Conservation (phyloP, 2,329 filamentous ascomycete genomes). For the Beauveria sp. region DNA sequence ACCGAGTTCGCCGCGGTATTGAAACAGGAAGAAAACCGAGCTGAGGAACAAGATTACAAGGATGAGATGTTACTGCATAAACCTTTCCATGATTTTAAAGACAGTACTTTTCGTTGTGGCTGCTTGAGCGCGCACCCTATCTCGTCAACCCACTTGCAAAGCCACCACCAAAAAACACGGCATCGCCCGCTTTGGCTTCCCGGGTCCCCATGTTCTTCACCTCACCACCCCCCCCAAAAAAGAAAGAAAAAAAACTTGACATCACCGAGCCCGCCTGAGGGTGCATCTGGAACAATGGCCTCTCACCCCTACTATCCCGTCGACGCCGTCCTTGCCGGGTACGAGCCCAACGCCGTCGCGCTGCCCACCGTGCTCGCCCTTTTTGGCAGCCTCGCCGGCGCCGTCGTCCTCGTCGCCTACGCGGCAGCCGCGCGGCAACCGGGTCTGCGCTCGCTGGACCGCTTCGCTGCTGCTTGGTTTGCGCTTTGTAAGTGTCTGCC, state of each 20-base stretch:
- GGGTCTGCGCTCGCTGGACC: conserved; percentile 23
- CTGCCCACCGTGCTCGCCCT: conserved; percentile 27
- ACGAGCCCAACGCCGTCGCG: conserved; percentile 31
- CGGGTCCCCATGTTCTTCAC: not conserved
- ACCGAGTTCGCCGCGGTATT: too few species aligned
- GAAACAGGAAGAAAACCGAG: too few species aligned
- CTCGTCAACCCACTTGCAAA: not conserved
- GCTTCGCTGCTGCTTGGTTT: conserved; percentile 45
- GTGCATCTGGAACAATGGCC: not conserved
- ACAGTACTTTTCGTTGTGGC: too few species aligned
- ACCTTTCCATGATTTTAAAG: too few species aligned
- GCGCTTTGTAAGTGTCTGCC: conserved; percentile 37
- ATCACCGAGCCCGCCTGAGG: too few species aligned
- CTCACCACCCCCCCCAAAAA: not conserved
- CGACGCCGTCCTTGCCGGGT: conserved; percentile 29
- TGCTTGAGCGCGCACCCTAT: not conserved
- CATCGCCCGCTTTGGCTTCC: too few species aligned
- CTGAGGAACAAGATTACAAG: too few species aligned
- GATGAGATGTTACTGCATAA: too few species aligned
- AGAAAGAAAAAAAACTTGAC: not conserved
- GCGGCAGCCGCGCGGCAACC: conserved; percentile 25
- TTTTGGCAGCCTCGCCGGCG: conserved; percentile 28
- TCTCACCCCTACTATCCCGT: conserved; percentile 39
- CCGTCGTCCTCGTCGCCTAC: conserved; percentile 23
- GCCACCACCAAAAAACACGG: not conserved